phyloP scores from a whole-genome alignment of 1,284 basidiomycete genomes.

The Microbotryum intermedium region DNA sequence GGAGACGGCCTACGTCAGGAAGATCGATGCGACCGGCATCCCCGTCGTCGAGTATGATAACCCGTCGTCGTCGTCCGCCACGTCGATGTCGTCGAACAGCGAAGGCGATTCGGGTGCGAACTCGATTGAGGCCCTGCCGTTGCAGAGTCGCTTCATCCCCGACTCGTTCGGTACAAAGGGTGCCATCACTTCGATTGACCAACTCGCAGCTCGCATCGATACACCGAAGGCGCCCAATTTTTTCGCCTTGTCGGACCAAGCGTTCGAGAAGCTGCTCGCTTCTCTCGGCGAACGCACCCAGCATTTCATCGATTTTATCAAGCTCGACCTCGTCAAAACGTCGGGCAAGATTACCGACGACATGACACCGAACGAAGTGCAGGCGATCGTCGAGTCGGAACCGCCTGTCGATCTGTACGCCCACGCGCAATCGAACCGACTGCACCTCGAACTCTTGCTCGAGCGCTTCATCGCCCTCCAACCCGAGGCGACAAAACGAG shows the following conservation, averaged over 20 bases:
- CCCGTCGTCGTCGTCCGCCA: not conserved
- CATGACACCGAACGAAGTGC: not conserved
- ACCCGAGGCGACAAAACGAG: too few relatives aligned
- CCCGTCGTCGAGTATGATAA: not conserved
- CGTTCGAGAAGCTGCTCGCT: conserved; percentile 23
- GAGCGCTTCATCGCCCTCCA: conserved; percentile 24
- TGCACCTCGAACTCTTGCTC: conserved; percentile 21
- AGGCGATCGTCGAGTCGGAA: not conserved
- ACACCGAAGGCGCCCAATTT: conserved; percentile 16
- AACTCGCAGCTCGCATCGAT: too few relatives aligned
- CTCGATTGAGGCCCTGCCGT: not conserved
- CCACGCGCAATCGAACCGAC: conserved; percentile 17
- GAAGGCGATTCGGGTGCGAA: not conserved
- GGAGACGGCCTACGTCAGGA: conserved; percentile 15
- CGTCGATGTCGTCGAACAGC: not conserved
- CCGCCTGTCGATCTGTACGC: conserved; percentile 12
- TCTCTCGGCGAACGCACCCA: conserved; percentile 7
- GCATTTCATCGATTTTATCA: conserved; percentile 19
- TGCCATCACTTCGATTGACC: too few relatives aligned
- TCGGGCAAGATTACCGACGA: conserved; percentile 3
- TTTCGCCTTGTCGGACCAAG: conserved; percentile 13
- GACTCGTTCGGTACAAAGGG: too few relatives aligned
- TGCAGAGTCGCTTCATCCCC: conserved; percentile 23
- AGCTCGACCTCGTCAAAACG: not conserved
- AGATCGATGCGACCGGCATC: conserved; percentile 19